Evolutionary conservation across 208 protist genomes (phyloP), one percentile per base, ranked within the genome.

Genomic region (Leishmania martiniquensis): DNA sequence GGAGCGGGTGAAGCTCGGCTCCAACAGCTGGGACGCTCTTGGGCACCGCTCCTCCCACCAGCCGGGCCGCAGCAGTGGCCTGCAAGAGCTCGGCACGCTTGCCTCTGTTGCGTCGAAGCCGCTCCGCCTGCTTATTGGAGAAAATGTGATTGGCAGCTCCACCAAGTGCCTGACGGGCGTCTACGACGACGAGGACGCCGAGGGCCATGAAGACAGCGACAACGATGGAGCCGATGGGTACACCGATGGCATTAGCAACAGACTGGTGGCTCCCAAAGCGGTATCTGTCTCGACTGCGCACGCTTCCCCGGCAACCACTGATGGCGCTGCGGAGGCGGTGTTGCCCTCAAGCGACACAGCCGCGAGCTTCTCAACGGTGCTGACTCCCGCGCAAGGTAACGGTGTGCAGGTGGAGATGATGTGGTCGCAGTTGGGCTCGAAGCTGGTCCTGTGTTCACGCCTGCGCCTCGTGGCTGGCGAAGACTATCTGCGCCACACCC

Each of bases 381-480:
- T 94, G 6, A 45, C 80, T 52, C 80, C 86, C 17, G 69, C 75
- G 17, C 79, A 76, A 17, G 87, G 84, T 25, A 89, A 73, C 70
- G 90, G 90, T 25, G 55, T 94, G 57, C 76, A 91, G 82, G 83
- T 91, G 42, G 80, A 78, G 52, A 89, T 95, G 91, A 59, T 65
- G 74, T 95, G 91, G 89, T 85, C 81, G 34, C 90, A 91, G 78
- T 20, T 83, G 13, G 88, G 87, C 49, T 83, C 82, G 42, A 80
- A 89, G 42, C 78, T 92, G 29, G 44, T 90, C 13, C 57, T 95
- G 65, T 77, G 68, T 55, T 91, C 75, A 60, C 82, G 72, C n/a
- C 81, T 93, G 65, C 80, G 69, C 54, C 72, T 92, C n/a, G 25
- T 80, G 5, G n/a, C 66, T 29, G 88, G 87, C 47, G 88, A 91